Conservation (phyloP, 208 protist genomes). For the Acanthamoeba healyi region DNA sequence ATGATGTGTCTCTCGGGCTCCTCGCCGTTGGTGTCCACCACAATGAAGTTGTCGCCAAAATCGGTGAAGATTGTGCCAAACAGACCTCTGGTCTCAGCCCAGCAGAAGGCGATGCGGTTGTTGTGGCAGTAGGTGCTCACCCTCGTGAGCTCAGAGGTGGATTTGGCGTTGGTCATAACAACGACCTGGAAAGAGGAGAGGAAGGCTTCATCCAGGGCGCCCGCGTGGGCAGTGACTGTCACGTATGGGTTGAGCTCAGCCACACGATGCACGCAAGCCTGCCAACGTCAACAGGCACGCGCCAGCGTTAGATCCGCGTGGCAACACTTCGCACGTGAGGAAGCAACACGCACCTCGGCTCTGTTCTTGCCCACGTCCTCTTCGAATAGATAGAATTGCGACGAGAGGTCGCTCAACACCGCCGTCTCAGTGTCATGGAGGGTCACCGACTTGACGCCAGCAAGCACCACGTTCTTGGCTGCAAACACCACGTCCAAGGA, state of each 20-base stretch:
- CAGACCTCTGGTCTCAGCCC: conserved; percentile 84
- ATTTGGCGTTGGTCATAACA: conserved; percentile 30
- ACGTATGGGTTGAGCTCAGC: neutral
- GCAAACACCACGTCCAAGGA: no score
- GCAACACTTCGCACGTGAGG: neutral
- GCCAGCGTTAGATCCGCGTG: neutral
- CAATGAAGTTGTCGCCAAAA: conserved; percentile 90
- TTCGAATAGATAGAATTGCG: conserved; percentile 77
- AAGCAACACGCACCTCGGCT: neutral
- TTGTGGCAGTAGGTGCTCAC: conserved; percentile 84
- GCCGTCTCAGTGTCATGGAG: conserved; percentile 89
- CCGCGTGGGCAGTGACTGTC: neutral
- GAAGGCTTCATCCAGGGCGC: neutral
- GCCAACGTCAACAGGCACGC: no score
- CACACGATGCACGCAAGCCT: neutral
- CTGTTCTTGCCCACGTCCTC: conserved; percentile 6
- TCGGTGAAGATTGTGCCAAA: conserved; percentile 90
- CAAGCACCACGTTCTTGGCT: conserved; percentile 95
- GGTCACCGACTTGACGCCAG: conserved; percentile 93
- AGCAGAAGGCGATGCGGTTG: conserved; percentile 82
- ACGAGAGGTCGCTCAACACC: conserved; percentile 88
- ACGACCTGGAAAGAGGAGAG: conserved; percentile 49
- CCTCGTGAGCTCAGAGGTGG: conserved; percentile 75
- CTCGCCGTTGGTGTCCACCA: conserved; percentile 91
- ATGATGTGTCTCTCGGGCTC: conserved; percentile 74